phyloP scores from a whole-genome alignment of 805 yeast genomes.

The Myxozyma vanderwaltii region DNA sequence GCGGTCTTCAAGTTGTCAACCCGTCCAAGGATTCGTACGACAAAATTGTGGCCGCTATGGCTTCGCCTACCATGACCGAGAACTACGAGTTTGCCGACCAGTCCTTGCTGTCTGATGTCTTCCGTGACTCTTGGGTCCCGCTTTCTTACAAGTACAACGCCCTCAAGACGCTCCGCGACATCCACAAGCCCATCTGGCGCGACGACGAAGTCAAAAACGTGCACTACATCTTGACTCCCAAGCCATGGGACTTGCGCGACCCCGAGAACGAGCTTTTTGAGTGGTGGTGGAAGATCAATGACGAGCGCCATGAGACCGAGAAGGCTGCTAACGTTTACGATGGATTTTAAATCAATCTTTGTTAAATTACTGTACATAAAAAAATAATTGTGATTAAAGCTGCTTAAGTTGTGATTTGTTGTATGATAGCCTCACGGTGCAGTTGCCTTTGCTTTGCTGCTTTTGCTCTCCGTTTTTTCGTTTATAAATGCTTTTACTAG shows the following conservation, averaged over 20 bases:
- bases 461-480: too few species aligned
- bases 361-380: background rate
- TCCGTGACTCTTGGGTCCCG: slow-evolving; percentile 53
- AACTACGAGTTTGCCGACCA: slow-evolving; percentile 62
- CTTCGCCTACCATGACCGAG: slow-evolving; percentile 45
- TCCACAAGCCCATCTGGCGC: slow-evolving; percentile 54
- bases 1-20: slow-evolving; percentile 57
- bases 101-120: slow-evolving; percentile 57
- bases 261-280: slow-evolving; percentile 46
- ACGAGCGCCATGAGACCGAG: slow-evolving; percentile 42
- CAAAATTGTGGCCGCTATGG: slow-evolving; percentile 48
- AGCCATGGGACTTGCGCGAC: slow-evolving; percentile 57
- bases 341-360: slow-evolving; percentile 25
- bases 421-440: too few species aligned
- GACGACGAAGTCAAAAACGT: slow-evolving; percentile 55
- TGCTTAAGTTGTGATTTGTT: too few species aligned
- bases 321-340: slow-evolving; percentile 27
- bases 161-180: slow-evolving; percentile 52
- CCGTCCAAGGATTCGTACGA: slow-evolving; percentile 48
- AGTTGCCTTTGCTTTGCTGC: too few species aligned
- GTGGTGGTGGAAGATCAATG: slow-evolving; percentile 54
- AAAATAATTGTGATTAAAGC: background rate
- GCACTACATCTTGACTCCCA: slow-evolving; percentile 60
- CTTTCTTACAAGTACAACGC: slow-evolving; percentile 58
- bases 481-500: too few species aligned